Percentiles rank a stretch among this genome's conserved stretches.
Evolutionary conservation across 495 filamentous ascomycete genomes (phyloP).

Genomic region (Talaromyces wortmannii): DNA sequence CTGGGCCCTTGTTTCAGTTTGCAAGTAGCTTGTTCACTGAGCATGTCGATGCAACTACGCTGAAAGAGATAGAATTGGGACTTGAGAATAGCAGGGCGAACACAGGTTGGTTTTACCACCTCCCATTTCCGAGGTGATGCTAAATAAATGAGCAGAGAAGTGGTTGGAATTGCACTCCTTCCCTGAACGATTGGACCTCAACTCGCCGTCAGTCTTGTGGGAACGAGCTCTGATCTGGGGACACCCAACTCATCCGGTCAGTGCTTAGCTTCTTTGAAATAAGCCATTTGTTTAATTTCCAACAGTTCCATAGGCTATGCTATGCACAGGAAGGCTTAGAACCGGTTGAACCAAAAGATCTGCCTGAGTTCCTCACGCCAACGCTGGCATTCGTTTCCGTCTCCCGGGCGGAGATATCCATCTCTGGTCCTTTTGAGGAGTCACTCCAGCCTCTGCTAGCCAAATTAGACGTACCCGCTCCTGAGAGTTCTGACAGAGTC

Average conservation of each 20-base stretch:
- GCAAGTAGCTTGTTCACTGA: background rate
- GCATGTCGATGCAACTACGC: background rate
- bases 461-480: slow-evolving; percentile 1
- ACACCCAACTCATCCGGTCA: slow-evolving; percentile 17
- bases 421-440: slow-evolving; percentile 5
- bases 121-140: background rate
- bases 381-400: slow-evolving; percentile 11
- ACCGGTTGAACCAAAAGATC: slow-evolving; percentile 1
- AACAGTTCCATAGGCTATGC: slow-evolving; percentile 11
- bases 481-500: background rate
- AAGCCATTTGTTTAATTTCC: background rate
- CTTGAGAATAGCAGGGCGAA: background rate
- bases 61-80: background rate
- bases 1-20: background rate
- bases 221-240: slow-evolving; percentile 13
- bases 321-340: slow-evolving; percentile 9
- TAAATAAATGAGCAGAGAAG: background rate
- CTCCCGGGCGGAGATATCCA: slow-evolving; percentile 1
- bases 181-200: background rate
- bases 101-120: background rate
- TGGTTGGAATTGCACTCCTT: background rate
- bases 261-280: background rate
- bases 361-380: slow-evolving; percentile 8
- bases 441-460: slow-evolving; percentile 5
- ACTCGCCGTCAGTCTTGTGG: slow-evolving; percentile 5